Evolutionary conservation across 305 asterid species (phyloP).

Genomic region (Plantago lanceolata): DNA sequence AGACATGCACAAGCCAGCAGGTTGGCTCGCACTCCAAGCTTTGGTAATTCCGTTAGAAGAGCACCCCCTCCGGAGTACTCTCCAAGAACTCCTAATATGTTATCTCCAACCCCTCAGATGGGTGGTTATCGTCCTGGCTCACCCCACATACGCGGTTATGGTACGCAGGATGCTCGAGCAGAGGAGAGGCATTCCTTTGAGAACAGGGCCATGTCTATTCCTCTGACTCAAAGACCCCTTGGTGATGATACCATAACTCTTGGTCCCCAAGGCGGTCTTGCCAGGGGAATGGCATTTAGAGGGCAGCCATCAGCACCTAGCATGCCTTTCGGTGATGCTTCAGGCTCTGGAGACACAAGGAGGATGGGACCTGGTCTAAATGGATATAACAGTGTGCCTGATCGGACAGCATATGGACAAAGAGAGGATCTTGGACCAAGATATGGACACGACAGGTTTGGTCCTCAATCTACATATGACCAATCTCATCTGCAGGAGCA

Average conservation of each 20-base stretch:
- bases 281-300: slow-evolving; percentile 82
- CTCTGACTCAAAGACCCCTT: slow-evolving; percentile 44
- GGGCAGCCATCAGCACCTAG: slow-evolving; percentile 55
- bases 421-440: slow-evolving; percentile 59
- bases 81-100: slow-evolving; percentile 41
- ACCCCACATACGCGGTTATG: slow-evolving; percentile 48
- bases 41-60: slow-evolving; percentile 44
- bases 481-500: slow-evolving; percentile 40
- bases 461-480: slow-evolving; percentile 37
- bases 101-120: slow-evolving; percentile 39
- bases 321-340: slow-evolving; percentile 34
- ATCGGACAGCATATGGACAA: slow-evolving; percentile 48
- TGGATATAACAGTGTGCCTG: slow-evolving; percentile 53
- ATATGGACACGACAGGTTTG: slow-evolving; percentile 45
- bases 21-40: slow-evolving; percentile 46
- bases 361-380: slow-evolving; percentile 53
- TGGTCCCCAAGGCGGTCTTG: slow-evolving; percentile 97
- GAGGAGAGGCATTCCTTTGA: slow-evolving; percentile 45
- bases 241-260: slow-evolving; percentile 65
- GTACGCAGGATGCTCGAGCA: slow-evolving; percentile 48
- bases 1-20: slow-evolving; percentile 53
- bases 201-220: slow-evolving; percentile 39
- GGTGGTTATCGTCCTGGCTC: slow-evolving; percentile 42
- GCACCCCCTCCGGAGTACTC: slow-evolving; percentile 45
- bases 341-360: slow-evolving; percentile 47